Evolutionary conservation across 805 yeast species (phyloP), one percentile per base, ranked within the genome.

Genomic region (Lipomyces kockii): DNA sequence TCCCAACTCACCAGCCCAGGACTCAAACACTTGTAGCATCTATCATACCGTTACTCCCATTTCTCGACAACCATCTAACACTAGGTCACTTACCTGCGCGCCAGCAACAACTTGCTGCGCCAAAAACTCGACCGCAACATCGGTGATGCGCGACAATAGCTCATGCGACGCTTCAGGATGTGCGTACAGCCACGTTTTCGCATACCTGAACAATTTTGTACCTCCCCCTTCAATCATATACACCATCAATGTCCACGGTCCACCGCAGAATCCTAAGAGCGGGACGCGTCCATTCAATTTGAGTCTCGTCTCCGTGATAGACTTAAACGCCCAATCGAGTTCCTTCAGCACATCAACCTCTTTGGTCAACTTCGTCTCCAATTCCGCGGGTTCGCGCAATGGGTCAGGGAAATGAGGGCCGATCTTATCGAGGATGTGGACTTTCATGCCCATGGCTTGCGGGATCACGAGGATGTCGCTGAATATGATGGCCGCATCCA

Each of bases 1-100:
- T 0, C 97, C 95, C 66, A 95, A 83, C 80, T 95, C 98, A 61
- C 98, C 97, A 65, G 97, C 99, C 97, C 97, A 93, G 49, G 97
- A 90, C 77, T 95, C 99, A 76, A 95, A 95, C 46, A 95, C 92
- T 80, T 95, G 99, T 68, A 95, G 83, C 88, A 95, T 92, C 72
- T 68, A 55, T 43, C 49, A 43, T 8, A 43, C 22, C 22, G 49
- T 43, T 43, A 43, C 49, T 43, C 14, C 9, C 2, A 1, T 8
- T 43, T 43, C 22, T 43, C 49, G 49, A 17, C 25, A 11, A 34
- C 25, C 7, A 6, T 8, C 11, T n/a, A 5, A 7, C 20, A 7
- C 22, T 43, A 8, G 49, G 11, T n/a, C n/a, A 52, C 63, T 9
- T 62, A 66, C 69, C 81, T 95, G 99, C 46, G 98, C 98, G 73